Evolutionary conservation across 192 early-diverging fungal genomes (phyloP), one percentile per base, ranked within the genome.

Genomic region (Coemansia sp.): DNA sequence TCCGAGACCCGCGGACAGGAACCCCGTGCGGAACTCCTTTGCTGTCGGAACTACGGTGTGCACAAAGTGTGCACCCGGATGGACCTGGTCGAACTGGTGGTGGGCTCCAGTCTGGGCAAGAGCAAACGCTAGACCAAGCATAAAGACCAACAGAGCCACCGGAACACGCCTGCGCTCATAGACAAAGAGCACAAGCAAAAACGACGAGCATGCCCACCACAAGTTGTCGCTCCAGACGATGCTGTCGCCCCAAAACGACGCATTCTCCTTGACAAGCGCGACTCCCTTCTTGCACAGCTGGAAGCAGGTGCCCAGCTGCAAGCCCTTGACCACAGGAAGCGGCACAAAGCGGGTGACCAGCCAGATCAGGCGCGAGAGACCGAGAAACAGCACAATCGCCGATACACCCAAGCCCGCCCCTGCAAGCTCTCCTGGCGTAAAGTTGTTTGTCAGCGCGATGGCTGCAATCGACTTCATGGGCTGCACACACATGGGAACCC

Each of bases 401-500:
- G 86, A 86, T 57, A 92, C 87, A 29, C 84, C 83, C 82, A 91
- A 56, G 62, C 89, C 88, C 23, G 90, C 88, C 11, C 87, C 82
- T 67, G 88, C 89, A 32, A 92, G 84, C 71, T 91, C 83, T 13
- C 79, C 84, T n/a, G 85, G 72, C 22, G 88, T 82, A 77, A 92
- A 85, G 41, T 88, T 83, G 67, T 83, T 87, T 10, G 89, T 75
- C 53, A 93, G 73, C 1, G 92, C 94, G 54, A 94, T 87, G 8
- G 92, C 89, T 10, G 92, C 87, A 70, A 93, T 90, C 2, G 89
- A 87, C 80, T 93, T 95, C 94, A 94, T 95, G 43, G 93, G 93
- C 73, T 95, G 93, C 25, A 95, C 93, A 70, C 91, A 91, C 82
- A 95, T 91, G 29, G 93, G 93, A 33, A 93, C 86, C 53, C 88